Evolutionary conservation across 495 filamentous ascomycete genomes (phyloP), one percentile per base, ranked within the genome.

Genomic region (Penicillium parvum): DNA sequence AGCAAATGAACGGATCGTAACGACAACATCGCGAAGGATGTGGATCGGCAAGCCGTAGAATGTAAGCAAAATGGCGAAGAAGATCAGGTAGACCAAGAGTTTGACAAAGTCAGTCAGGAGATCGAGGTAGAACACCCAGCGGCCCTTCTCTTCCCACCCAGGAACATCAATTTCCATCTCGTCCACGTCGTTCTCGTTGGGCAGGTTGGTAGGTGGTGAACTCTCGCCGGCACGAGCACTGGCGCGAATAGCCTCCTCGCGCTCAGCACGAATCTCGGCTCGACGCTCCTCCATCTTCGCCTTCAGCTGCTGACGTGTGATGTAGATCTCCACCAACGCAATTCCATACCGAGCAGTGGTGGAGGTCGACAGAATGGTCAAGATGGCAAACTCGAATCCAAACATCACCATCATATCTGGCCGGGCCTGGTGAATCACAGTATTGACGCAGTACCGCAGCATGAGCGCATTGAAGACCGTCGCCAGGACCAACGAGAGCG

Each of bases 351-450:
- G 79, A 37, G 79, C 69, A 12, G 77, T 68, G 6, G 88, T 96
- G 18, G 90, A 91, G 15, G 80, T 67, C 1, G 94, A 95, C 20
- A 81, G 79, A 8, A 94, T 82, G 3, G 80, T 71, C 44, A 97
- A 65, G 44, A 98, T 79, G 9, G 90, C 89, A 53, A 97, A 98
- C 61, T 98, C 92, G 53, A 98, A 97, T 12, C 90, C 82, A 57
- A 98, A 98, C 90, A 97, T 97, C 42, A 98, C 88, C 94, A 98
- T 98, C 88, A 98, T 96, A 40, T 92, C 90, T 0, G 92, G 90
- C 14, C 86, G 80, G 0, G 92, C 86, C 47, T 89, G 81, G 32
- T 84, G 77, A 14, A 96, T 79, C 18, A 98, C 90, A 2, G 85
- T 86, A 7, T 79, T 74, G 52, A 95, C 69, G 46, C 84, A 84